Conservation (phyloP, 2,329 filamentous ascomycete species). For the Keithomyces neogunnii region DNA sequence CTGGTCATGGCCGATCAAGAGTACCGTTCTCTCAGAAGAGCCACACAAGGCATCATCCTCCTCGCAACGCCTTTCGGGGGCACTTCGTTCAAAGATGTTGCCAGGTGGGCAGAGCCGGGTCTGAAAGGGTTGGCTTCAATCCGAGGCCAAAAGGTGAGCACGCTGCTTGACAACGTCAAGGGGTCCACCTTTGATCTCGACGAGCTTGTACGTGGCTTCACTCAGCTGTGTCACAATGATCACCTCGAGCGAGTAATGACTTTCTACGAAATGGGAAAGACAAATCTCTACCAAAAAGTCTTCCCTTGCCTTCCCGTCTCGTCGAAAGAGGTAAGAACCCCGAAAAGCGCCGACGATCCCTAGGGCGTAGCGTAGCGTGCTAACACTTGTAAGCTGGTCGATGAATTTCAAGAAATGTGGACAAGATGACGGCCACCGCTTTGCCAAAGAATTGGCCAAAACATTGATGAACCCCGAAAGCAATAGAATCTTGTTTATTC, state of each 20-base stretch:
- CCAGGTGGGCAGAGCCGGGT: conserved; percentile 11
- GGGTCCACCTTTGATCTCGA: conserved; percentile 5
- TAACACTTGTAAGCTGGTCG: too few species aligned
- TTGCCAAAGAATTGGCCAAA: conserved; percentile 12
- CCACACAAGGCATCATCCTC: conserved; percentile 17
- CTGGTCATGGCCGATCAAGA: conserved; percentile 13
- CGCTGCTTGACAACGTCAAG: conserved; percentile 11
- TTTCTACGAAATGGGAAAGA: too few species aligned
- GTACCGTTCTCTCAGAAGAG: conserved; percentile 10
- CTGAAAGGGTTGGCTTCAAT: conserved; percentile 10
- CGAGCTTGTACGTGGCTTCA: conserved; percentile 24
- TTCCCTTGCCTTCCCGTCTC: too few species aligned
- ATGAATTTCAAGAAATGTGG: too few species aligned
- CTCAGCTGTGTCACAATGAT: conserved; percentile 3
- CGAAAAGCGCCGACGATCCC: too few species aligned
- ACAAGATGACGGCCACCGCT: not conserved
- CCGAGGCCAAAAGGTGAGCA: conserved; percentile 7
- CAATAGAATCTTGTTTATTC: conserved; percentile 25
- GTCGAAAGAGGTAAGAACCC: too few species aligned
- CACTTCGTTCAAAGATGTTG: conserved; percentile 17
- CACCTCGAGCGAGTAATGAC: too few species aligned
- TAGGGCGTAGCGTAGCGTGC: too few species aligned
- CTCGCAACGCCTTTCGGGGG: conserved; percentile 21
- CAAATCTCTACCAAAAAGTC: too few species aligned
- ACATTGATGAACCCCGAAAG: conserved; percentile 1